Evolutionary conservation across 75 land plant genomes (phyloP).

Genomic region (Pinus tabuliformis): DNA sequence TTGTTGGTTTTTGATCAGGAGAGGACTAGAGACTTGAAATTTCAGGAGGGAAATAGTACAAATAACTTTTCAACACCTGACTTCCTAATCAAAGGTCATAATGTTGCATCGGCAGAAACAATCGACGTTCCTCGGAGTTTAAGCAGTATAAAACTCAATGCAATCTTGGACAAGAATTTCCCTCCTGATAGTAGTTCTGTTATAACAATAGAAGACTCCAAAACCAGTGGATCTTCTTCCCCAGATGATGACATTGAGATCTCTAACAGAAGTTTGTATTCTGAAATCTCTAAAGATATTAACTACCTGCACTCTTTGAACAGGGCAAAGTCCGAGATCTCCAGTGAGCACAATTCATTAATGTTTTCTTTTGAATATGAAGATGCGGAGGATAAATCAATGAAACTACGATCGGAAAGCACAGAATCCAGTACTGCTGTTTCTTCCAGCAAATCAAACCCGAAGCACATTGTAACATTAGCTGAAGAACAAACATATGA

Average conservation of each 20-base stretch:
- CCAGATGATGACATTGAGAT: slow-evolving; percentile 3
- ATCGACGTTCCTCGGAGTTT: background rate
- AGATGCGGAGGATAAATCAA: background rate
- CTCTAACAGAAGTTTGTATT: background rate
- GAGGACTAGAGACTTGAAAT: background rate
- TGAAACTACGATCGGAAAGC: background rate
- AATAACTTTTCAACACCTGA: background rate
- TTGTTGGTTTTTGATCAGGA: no score
- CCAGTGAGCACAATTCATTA: background rate
- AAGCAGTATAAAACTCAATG: background rate
- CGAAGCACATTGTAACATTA: background rate
- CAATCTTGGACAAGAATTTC: background rate
- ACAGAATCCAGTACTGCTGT: background rate
- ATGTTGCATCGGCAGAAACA: background rate
- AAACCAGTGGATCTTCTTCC: slow-evolving; percentile 4
- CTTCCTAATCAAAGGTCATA: background rate
- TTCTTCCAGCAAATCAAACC: background rate
- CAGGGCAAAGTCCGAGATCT: background rate
- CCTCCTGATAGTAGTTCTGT: slow-evolving; percentile 2
- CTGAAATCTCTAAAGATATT: background rate
- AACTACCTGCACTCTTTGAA: background rate
- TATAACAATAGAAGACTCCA: slow-evolving; percentile 5
- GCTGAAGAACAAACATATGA: background rate
- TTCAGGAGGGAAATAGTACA: background rate
- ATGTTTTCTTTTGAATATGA: background rate